Percentiles rank a stretch among this genome's conserved stretches.
Evolutionary conservation across 2,329 filamentous ascomycete species (phyloP).

Genomic region (Juglanconis oblonga): DNA sequence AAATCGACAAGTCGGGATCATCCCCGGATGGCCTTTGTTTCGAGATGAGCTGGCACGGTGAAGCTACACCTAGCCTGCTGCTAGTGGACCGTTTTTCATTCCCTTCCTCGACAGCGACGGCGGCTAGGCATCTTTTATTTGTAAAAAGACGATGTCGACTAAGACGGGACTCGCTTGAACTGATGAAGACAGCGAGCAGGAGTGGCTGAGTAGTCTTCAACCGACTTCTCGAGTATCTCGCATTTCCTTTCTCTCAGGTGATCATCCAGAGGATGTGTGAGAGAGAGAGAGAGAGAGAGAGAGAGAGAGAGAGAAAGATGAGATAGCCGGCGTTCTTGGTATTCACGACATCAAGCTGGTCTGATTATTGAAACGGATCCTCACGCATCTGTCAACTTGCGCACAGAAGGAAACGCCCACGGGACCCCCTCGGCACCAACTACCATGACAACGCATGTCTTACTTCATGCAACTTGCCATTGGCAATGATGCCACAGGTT

Average conservation of each 20-base stretch:
- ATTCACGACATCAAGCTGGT: neutral
- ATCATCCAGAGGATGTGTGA: neutral
- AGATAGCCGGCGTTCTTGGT: neutral
- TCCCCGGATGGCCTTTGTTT: neutral
- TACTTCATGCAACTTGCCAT: slow-evolving; percentile 1
- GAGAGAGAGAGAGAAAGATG: too few relatives aligned
- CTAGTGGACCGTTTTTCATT: neutral
- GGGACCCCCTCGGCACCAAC: neutral
- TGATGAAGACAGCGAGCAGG: neutral
- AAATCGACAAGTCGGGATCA: neutral
- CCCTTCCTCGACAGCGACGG: neutral
- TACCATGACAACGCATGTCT: slow-evolving; percentile 12
- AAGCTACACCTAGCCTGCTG: neutral
- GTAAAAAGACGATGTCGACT: neutral
- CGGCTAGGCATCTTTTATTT: neutral
- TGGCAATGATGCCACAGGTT: too few relatives aligned
- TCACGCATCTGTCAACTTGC: neutral
- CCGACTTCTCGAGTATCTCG: neutral
- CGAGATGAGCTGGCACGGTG: neutral
- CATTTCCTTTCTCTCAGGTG: neutral
- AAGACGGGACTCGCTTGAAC: neutral
- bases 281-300: too few relatives aligned
- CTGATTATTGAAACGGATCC: neutral
- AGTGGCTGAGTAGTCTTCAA: neutral
- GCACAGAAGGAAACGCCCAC: neutral